phyloP scores from a whole-genome alignment of 768 basidiomycete genomes.

The Candolleomyces aberdarensis region DNA sequence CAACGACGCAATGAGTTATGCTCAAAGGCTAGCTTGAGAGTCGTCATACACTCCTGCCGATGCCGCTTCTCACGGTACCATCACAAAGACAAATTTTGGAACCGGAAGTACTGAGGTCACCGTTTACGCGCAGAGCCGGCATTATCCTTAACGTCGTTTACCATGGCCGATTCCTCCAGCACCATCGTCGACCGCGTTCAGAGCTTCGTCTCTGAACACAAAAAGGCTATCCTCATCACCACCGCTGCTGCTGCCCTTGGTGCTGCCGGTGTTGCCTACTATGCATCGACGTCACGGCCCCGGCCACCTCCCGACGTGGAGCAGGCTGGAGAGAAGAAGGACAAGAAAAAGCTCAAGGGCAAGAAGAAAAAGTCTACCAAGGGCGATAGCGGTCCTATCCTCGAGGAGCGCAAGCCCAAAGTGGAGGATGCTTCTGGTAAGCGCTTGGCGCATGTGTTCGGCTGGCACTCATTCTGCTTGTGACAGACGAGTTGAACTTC shows the following conservation, averaged over 20 bases:
- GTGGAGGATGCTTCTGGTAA: constrained; percentile 29
- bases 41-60: neutral
- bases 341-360: constrained; percentile 44
- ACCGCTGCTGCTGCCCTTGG: constrained; percentile 70
- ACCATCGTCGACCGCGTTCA: constrained; percentile 60
- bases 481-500: constrained; percentile 4
- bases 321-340: constrained; percentile 46
- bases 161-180: constrained; percentile 16
- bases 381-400: constrained; percentile 71
- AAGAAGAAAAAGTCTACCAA: constrained; percentile 56
- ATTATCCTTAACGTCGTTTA: constrained; percentile 3
- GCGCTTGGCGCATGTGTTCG: neutral
- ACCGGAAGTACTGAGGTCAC: neutral
- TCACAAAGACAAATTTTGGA: neutral
- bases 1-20: too few relatives aligned
- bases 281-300: constrained; percentile 55
- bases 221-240: constrained; percentile 68
- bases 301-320: constrained; percentile 28
- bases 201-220: constrained; percentile 73
- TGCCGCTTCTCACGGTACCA: constrained; percentile 1
- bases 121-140: constrained; percentile 3
- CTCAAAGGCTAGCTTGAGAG: too few relatives aligned
- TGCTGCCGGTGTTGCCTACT: constrained; percentile 74
- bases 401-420: constrained; percentile 68
- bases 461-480: constrained; percentile 10